Conservation (phyloP, 345 rosid species). For the Heritiera littoralis region DNA sequence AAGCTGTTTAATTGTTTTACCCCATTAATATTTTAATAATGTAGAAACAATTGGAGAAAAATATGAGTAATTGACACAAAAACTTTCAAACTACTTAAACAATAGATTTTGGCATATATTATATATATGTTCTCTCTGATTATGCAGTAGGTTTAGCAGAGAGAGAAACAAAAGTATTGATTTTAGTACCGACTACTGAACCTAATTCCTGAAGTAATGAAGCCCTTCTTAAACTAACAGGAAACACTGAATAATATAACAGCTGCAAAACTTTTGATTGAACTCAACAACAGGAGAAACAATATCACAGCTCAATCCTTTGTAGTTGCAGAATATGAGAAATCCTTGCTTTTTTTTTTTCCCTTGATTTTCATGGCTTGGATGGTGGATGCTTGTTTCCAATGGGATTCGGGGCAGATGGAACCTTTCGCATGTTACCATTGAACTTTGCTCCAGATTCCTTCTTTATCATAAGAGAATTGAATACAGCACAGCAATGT, state of each 20-base stretch:
- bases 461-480: neutral
- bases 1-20: too few relatives aligned
- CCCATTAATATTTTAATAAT: too few relatives aligned
- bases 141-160: too few relatives aligned
- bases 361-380: conserved; percentile 16
- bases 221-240: neutral
- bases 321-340: too few relatives aligned
- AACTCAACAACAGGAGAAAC: neutral
- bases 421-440: conserved; percentile 21
- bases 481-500: neutral
- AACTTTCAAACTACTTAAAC: too few relatives aligned
- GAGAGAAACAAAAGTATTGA: too few relatives aligned
- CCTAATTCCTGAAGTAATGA: neutral
- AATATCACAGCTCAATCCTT: neutral
- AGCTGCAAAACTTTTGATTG: conserved; percentile 3
- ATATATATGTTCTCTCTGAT: too few relatives aligned
- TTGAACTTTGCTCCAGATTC: conserved; percentile 5
- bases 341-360: too few relatives aligned
- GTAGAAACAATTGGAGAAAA: too few relatives aligned
- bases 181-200: too few relatives aligned
- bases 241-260: neutral
- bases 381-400: conserved; percentile 39
- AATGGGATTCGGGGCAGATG: conserved; percentile 45
- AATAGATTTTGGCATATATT: too few relatives aligned
- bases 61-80: too few relatives aligned